Evolutionary conservation across 1,284 basidiomycete species (phyloP).

Genomic region (Heterobasidion parviporum): DNA sequence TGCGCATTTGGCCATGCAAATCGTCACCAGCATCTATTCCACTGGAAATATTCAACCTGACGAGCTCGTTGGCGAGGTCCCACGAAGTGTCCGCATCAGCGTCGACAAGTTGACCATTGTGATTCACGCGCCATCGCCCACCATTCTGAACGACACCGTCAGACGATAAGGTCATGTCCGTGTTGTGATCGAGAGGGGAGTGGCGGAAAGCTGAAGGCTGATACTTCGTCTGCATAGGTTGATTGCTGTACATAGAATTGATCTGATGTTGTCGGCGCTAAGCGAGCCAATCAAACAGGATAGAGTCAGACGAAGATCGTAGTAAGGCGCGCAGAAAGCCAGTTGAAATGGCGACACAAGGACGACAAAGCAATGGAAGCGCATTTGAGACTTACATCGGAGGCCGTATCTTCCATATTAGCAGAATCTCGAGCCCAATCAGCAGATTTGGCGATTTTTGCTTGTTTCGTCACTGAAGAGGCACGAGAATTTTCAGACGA

Average conservation of each 20-base stretch:
- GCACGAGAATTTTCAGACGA: constrained; percentile 24
- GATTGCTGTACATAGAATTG: constrained; percentile 12
- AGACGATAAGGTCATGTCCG: constrained; percentile 19
- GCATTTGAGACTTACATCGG: constrained; percentile 9
- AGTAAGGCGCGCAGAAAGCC: constrained; percentile 1
- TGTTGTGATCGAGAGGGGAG: constrained; percentile 11
- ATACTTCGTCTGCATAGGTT: constrained; percentile 9
- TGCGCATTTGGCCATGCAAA: constrained; percentile 43
- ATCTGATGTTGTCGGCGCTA: constrained; percentile 15
- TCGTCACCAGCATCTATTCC: constrained; percentile 45
- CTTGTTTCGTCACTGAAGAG: constrained; percentile 29
- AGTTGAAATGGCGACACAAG: background rate
- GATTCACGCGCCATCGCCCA: constrained; percentile 56
- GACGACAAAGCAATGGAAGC: background rate
- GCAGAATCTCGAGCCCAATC: constrained; percentile 12
- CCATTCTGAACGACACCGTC: constrained; percentile 21
- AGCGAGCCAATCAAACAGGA: background rate
- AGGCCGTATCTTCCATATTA: constrained; percentile 9
- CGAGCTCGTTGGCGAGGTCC: constrained; percentile 67
- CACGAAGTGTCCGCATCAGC: constrained; percentile 45
- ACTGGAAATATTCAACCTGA: constrained; percentile 49
- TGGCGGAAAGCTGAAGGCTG: constrained; percentile 9
- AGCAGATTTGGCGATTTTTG: constrained; percentile 18
- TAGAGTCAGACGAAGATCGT: constrained; percentile 3
- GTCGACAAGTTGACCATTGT: constrained; percentile 55